Base-by-base conservation (phyloP, 2,329 filamentous ascomycete species). In the Venturia effusa region DNA sequence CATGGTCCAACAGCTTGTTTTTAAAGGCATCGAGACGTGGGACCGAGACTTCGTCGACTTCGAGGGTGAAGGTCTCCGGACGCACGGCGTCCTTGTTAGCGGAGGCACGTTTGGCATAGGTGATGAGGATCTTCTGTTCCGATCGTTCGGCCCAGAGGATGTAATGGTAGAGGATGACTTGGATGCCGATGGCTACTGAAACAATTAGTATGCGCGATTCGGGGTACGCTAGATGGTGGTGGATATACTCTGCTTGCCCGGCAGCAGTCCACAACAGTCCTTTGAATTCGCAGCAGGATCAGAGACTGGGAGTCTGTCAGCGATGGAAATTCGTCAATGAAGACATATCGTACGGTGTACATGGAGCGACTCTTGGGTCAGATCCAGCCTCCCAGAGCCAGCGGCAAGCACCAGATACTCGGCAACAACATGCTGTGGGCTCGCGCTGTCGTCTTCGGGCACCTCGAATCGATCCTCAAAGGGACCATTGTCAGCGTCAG, bases 101-200 rank as follows among this genome's bases (percentile, higher is more conserved):
- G 41, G 83, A 82, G 30, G 77, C 73, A 0, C 82, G 80, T 39
- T 82, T 76, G 59, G 90, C 90, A 73, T 90, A 94, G 61, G 88
- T 84, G 71, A 97, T 85, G 8, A 82, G 83, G 61, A 96, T 76
- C 37, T 82, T 80, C 63, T 78, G 72, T 62, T 76, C 79, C 55
- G 82, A 79, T 60, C 80, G 73, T 68, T 90, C 86, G 45, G 88
- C 90, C 87, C 90, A 95, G 60, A 97, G 85, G 66, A 97, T 78
- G 72, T 96, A 89, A 77, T 90, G 92, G 66, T 91, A 87, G 1
- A 89, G 86, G 37, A 97, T 88, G 3, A 45, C 41, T 34, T 48
- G 45, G 61, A 51, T 62, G 7, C 27, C 41, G 40, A 51, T 34
- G 32, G 39, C 45, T 62, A 15, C 8, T 15, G 2, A 8, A 32